Evolutionary conservation across 2,329 filamentous ascomycete species (phyloP), one percentile per base, ranked within the genome.

Genomic region (Colletotrichum sidae): DNA sequence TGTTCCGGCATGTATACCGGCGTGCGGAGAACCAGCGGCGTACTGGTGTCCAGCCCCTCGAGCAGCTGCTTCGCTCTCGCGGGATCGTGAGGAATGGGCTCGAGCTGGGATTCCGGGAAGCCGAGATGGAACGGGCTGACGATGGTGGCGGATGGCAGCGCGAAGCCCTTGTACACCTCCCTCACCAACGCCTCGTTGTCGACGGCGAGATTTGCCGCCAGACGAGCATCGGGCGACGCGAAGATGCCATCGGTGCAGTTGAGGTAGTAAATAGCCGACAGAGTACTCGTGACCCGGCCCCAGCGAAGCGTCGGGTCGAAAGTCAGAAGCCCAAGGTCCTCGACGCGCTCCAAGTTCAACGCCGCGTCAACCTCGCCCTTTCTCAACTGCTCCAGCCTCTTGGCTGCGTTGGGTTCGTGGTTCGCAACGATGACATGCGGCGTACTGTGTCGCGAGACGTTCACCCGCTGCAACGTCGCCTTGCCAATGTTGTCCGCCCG

Each of bases 261-360:
- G 17, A 63, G 35, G 33, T 58, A 58, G 54, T 63, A 63, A 2
- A 63, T 63, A 4, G 60, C 60, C 11, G 60, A 53, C n/a, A 63
- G 15, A 2, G 60, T 63, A 2, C 60, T 58, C 6, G 54, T 53
- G 10, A 44, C 42, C 9, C 39, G 34, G 34, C 60, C 60, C 60
- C 60, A 63, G 34, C 17, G 54, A 7, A 63, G 35, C 5, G 46
- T 39, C 5, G n/a, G 8, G 1, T 53, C 60, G 17, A 58, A 52
- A 7, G 52, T n/a, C 2, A 63, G 47, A 1, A 63, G 46, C 2
- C 44, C 13, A 4, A 62, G 38, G 6, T 52, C 39, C 8, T 57
- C 59, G 1, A 62, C 59, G 12, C 59, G 25, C 2, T 62, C 53
- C 17, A 62, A 25, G 13, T 62, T 62, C 38, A 62, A 12, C 11